Evolutionary conservation across 495 filamentous ascomycete genomes (phyloP).

Genomic region (Halenospora varia): DNA sequence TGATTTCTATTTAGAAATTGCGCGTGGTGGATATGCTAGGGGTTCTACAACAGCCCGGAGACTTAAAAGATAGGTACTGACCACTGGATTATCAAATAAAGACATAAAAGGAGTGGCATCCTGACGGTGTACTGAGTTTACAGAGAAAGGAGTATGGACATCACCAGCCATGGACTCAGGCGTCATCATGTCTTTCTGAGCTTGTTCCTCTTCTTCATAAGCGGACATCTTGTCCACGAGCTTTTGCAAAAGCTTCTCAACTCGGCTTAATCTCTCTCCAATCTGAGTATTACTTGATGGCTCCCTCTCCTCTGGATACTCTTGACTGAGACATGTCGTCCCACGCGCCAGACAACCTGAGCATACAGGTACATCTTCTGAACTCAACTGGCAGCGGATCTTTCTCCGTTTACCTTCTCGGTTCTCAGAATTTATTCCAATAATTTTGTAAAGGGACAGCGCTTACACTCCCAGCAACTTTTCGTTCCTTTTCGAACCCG

Average conservation of each 20-base stretch:
- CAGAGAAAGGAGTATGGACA: conserved; percentile 20
- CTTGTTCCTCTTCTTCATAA: conserved; percentile 27
- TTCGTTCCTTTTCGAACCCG: conserved; percentile 49
- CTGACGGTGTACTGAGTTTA: conserved; percentile 11
- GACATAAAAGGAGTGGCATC: conserved; percentile 19
- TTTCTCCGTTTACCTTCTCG: conserved; percentile 41
- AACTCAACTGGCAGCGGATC: conserved; percentile 39
- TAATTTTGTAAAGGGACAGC: background rate
- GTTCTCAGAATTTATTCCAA: background rate
- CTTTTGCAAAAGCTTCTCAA: conserved; percentile 43
- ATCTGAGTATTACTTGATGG: conserved; percentile 31
- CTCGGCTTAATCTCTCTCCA: conserved; percentile 39
- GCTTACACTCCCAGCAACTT: conserved; percentile 50
- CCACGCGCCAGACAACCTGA: conserved; percentile 43
- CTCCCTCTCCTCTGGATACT: conserved; percentile 38
- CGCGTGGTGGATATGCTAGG: too few relatives aligned
- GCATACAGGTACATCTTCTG: conserved; percentile 35
- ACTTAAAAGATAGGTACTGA: conserved; percentile 2
- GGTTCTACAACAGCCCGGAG: too few relatives aligned
- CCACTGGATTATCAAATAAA: conserved; percentile 23
- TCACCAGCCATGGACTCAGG: conserved; percentile 31
- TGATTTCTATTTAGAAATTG: too few relatives aligned
- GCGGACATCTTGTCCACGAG: conserved; percentile 37
- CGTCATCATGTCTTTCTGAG: conserved; percentile 20
- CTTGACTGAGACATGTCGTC: conserved; percentile 45